Evolutionary conservation across 129 eudicot genomes (phyloP), one percentile per base, ranked within the genome.

Genomic region (Centrapalus pauciflorus): DNA sequence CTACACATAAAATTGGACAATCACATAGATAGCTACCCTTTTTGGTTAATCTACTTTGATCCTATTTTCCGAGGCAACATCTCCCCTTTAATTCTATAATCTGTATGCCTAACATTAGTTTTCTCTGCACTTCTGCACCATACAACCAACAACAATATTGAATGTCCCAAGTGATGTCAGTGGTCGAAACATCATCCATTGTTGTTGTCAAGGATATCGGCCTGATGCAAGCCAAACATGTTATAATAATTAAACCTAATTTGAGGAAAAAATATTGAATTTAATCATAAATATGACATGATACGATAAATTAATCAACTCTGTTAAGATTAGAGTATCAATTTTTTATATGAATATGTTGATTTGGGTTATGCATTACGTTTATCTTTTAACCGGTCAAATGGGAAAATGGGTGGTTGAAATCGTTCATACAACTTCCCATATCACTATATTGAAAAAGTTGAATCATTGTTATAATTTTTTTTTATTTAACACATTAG

Each of bases 101-200:
- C 28, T 74, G 4, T 45, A 32, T 23, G 40, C 3, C 33, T 33
- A 49, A 41, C 30, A 17, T 74, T 28, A 14, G 20, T 23, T 19
- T 24, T 27, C 58, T 64, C 13, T 64, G 25, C 38, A 45, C 45
- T 54, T 32, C 74, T 45, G 49, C 54, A 43, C 61, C 48, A 27
- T 40, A 17, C 38, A 38, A 41, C 56, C 74, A 56, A 40, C 75
- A 54, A 55, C 30, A 56, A 64, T 48, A 56, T 46, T 29, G 52
- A 29, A 64, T 30, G 58, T 13, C 64, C 67, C 66, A 41, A 13
- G 55, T 28, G 32, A 69, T 40, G 28, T 55, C 64, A 14, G 37
- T 69, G 57, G 59, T 27, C 37, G 23, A 70, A 52, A 46, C 77
- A 38, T 63, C 71, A 51, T 29, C 56, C 29, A 29, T 64, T 64